Percentiles rank a stretch among this genome's conserved stretches.
These are phyloP conservation scores for Pleomassaria siparia DNA, from an alignment of 2,329 filamentous ascomycete species.

Conservation along the genomic window DNA sequence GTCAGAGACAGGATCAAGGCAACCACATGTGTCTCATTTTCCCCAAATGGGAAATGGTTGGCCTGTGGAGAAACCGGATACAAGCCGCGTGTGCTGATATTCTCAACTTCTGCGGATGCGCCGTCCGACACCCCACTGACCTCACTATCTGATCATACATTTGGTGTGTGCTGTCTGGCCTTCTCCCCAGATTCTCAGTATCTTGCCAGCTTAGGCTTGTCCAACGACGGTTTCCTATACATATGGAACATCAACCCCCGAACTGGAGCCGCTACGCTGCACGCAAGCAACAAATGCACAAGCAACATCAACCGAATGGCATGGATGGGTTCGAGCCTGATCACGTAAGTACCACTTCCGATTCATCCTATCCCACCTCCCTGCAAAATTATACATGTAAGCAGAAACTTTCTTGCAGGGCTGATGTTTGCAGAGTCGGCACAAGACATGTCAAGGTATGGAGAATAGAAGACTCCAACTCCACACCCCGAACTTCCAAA, in stretches of 20 bases:
- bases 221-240: conserved; percentile 92
- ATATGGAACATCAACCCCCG: conserved; percentile 85
- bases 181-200: conserved; percentile 87
- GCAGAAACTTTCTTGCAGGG: neutral
- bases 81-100: conserved; percentile 86
- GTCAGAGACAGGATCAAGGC: conserved; percentile 93
- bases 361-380: too few relatives aligned
- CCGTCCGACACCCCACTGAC: conserved; percentile 81
- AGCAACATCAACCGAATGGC: conserved; percentile 82
- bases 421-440: conserved; percentile 57
- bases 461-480: conserved; percentile 71
- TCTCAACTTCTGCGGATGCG: conserved; percentile 73
- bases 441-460: conserved; percentile 92
- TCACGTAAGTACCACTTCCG: conserved; percentile 59
- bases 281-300: conserved; percentile 91
- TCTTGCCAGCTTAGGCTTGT: conserved; percentile 82
- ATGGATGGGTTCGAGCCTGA: conserved; percentile 81
- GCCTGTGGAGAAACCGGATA: conserved; percentile 97
- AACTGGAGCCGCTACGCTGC: conserved; percentile 74
- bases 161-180: conserved; percentile 82
- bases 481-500: conserved; percentile 56
- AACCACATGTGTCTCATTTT: conserved; percentile 86
- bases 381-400: too few relatives aligned
- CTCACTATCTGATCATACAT: conserved; percentile 84
- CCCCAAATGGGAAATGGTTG: conserved; percentile 80